These are phyloP conservation scores for Lonicera japonica DNA, from an alignment of 129 eudicot genomes.

Conservation along the genomic window DNA sequence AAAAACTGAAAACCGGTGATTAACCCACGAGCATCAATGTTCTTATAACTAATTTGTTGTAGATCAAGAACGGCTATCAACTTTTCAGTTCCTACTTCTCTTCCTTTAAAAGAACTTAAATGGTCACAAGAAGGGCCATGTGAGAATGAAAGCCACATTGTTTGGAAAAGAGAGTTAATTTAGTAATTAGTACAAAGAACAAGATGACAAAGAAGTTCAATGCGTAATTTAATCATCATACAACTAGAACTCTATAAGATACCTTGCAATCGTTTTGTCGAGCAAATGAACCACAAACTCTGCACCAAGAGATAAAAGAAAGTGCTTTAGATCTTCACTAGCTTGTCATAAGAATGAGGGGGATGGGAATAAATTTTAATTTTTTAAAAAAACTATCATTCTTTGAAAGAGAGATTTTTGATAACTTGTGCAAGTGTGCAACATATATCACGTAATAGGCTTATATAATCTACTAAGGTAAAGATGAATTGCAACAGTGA, in stretches of 20 bases:
- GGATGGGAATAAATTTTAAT: too few species aligned
- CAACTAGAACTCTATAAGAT: conserved; percentile 2
- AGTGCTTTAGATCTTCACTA: background rate
- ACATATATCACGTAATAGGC: background rate
- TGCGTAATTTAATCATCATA: background rate
- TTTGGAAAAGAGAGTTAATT: background rate
- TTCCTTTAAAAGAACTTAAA: conserved; percentile 56
- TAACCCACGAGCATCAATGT: conserved; percentile 63
- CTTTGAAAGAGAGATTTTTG: background rate
- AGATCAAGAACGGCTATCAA: conserved; percentile 55
- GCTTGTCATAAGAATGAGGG: background rate
- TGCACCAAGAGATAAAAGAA: conserved; percentile 26
- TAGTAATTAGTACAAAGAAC: background rate
- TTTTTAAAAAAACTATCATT: background rate
- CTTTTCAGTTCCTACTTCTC: conserved; percentile 70
- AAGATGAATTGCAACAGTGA: too few species aligned
- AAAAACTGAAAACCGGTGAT: conserved; percentile 76
- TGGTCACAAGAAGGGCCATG: conserved; percentile 17
- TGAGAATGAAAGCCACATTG: background rate
- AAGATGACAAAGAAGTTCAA: background rate
- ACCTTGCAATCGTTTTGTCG: conserved; percentile 74
- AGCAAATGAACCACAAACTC: conserved; percentile 66
- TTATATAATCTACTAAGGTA: too few species aligned
- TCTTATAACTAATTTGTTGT: conserved; percentile 42
- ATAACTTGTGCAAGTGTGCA: background rate